Evolutionary conservation across 2,329 filamentous ascomycete species (phyloP), one percentile per base, ranked within the genome.

Genomic region (Arthrobotrys sphaeroides): DNA sequence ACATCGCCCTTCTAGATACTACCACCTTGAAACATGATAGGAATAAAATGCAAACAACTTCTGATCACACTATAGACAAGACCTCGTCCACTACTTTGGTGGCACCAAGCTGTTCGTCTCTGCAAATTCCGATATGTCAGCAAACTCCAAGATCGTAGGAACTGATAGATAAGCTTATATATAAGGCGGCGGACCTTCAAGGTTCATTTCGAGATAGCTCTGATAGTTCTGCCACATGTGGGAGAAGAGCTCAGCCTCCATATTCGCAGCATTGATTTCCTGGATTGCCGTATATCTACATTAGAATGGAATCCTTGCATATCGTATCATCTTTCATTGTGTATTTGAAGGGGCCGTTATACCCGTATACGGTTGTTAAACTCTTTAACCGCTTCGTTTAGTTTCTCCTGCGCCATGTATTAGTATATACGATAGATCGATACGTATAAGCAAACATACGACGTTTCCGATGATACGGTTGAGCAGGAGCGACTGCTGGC

Each of bases 211-310:
- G 9, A 70, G 43, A 51, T 77, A 70, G 40, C 66, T 72, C 22
- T 77, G 73, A n/a, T 77, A 77, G 53, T 77, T 77, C 60, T 77
- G 73, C 73, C 73, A 77, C 73, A 77, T 77, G 59, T 77, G 73
- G 31, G 73, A 77, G 66, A 77, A 77, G 16, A 77, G 66, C 47
- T 77, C 73, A 13, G 73, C 73, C 13, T 77, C 73, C 22, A 77
- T 45, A 26, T 72, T 77, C 9, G 65, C 73, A 5, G 73, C 73
- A 67, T 77, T 77, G 16, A 77, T 77, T 67, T 77, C 73, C 73
- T 77, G 26, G 13, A 24, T n/a, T n/a, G 9, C 28, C n/a, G 16
- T 16, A 36, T 20, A 22, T 33, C 20, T 12, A 16, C 20, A 49
- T 64, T 40, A 64, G 60, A n/a, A n/a, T n/a, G n/a, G n/a, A n/a